These are phyloP conservation scores for Raffaelea albimanens DNA, from an alignment of 2,329 filamentous ascomycete genomes.

Conservation along the genomic window DNA sequence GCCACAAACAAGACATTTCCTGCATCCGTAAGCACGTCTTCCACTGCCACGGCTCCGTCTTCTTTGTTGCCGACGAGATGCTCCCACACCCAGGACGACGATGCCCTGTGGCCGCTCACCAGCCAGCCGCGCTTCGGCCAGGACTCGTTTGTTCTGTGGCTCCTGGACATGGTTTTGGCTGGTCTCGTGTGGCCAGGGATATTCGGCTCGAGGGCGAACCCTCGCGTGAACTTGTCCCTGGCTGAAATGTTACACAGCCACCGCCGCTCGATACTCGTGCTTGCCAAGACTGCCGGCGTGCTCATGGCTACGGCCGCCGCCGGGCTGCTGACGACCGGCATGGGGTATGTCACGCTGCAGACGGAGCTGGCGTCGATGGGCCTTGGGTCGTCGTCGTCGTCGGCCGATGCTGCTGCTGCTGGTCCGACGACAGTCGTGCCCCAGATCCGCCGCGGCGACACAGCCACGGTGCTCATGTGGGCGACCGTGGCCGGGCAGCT, in stretches of 20 bases:
- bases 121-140: conserved; percentile 6
- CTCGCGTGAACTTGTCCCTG: too few relatives aligned
- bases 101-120: background rate
- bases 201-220: too few relatives aligned
- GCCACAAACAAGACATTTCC: too few relatives aligned
- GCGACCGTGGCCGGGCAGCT: conserved; percentile 1
- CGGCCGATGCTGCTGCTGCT: too few relatives aligned
- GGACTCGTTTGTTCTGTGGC: conserved; percentile 4
- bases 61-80: too few relatives aligned
- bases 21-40: too few relatives aligned
- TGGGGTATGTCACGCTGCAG: conserved; percentile 1
- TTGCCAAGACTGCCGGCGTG: background rate
- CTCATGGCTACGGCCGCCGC: background rate
- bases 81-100: too few relatives aligned
- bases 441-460: background rate
- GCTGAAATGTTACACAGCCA: too few relatives aligned
- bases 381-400: too few relatives aligned
- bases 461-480: conserved; percentile 1
- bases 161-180: background rate
- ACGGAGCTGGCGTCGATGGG: background rate
- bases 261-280: background rate
- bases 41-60: too few relatives aligned
- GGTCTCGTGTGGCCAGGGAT: too few relatives aligned
- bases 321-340: background rate
- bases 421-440: background rate